phyloP scores from a whole-genome alignment of 2,329 filamentous ascomycete species.

The Alternaria longipes region DNA sequence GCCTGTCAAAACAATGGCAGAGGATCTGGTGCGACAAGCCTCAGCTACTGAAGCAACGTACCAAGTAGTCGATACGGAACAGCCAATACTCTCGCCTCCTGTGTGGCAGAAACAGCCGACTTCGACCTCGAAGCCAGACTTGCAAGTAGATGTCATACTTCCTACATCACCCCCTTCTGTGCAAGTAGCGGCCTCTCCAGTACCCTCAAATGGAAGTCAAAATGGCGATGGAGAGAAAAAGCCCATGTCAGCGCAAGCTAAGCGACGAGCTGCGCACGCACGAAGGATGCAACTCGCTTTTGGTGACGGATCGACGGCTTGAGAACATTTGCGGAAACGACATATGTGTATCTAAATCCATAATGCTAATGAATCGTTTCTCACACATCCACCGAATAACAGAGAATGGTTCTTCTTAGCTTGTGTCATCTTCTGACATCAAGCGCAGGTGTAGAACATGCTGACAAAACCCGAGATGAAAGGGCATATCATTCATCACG shows the following conservation, averaged over 20 bases:
- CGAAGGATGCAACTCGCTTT: slow-evolving; percentile 39
- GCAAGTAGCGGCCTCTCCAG: not conserved
- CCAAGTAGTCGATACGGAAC: not conserved
- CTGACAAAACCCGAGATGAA: not conserved
- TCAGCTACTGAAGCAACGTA: not conserved
- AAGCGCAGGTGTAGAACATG: not conserved
- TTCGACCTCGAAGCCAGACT: not conserved
- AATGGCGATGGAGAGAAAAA: not conserved
- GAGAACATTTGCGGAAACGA: not conserved
- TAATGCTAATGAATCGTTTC: not conserved
- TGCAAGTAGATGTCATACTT: not conserved
- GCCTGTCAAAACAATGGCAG: not conserved
- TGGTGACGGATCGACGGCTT: slow-evolving; percentile 9
- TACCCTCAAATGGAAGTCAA: not conserved
- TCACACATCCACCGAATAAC: not conserved
- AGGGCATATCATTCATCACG: not conserved
- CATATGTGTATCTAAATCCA: not conserved
- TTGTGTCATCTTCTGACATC: not conserved
- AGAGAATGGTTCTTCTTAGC: not conserved
- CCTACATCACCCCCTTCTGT: not conserved
- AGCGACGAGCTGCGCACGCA: slow-evolving; percentile 37
- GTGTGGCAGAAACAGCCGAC: not conserved
- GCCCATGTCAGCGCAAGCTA: slow-evolving; percentile 35
- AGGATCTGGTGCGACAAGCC: not conserved
- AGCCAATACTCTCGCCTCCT: not conserved